phyloP scores from a whole-genome alignment of 2,329 filamentous ascomycete species.

The Apiospora sp. region DNA sequence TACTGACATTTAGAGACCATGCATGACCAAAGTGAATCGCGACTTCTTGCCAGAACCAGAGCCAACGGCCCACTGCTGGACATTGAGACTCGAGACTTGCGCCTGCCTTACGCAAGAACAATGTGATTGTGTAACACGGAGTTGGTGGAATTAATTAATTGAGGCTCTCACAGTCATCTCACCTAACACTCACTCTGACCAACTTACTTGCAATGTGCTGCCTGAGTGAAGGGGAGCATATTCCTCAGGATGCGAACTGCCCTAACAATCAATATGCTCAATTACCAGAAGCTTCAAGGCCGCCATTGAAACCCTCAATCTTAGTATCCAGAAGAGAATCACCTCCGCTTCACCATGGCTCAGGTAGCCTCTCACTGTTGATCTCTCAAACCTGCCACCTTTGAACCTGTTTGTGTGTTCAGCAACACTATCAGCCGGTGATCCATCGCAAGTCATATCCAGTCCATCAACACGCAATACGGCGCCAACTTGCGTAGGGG shows the following conservation, averaged over 20 bases:
- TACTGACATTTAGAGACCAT: not conserved
- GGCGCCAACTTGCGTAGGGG: not conserved
- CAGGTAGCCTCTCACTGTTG: not conserved
- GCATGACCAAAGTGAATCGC: not conserved
- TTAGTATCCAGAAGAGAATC: not conserved
- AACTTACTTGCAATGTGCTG: not conserved
- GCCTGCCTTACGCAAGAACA: not conserved
- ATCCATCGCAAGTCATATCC: conserved; percentile 12
- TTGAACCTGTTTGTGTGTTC: not conserved
- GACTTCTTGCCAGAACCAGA: not conserved
- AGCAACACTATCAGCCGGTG: conserved; percentile 1
- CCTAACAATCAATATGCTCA: not conserved
- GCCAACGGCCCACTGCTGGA: not conserved
- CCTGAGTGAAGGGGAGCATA: not conserved
- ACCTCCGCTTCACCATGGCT: not conserved
- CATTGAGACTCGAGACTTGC: not conserved
- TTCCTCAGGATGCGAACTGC: not conserved
- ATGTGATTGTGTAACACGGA: not conserved
- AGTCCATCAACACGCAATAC: not conserved
- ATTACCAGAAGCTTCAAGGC: conserved; percentile 1
- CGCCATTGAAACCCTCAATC: not conserved
- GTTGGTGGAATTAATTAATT: not conserved
- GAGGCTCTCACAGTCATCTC: conserved; percentile 12
- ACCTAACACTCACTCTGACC: conserved; percentile 8
- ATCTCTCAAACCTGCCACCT: not conserved